Conservation (phyloP, 345 rosid genomes). For the Citrus sp. region DNA sequence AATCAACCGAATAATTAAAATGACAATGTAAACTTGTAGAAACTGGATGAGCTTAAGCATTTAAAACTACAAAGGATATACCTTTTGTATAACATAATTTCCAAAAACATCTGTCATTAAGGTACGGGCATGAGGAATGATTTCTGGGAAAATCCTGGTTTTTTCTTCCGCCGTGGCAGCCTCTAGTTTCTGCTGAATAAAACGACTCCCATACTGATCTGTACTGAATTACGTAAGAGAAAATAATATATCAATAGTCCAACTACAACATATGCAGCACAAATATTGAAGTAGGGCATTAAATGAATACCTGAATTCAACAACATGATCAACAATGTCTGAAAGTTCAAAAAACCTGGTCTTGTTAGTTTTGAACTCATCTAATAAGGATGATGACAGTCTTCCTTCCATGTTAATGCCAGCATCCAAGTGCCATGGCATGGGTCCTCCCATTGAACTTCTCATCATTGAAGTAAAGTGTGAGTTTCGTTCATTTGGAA, state of each 20-base stretch:
- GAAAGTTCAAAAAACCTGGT: slow-evolving; percentile 67
- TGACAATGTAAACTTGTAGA: slow-evolving; percentile 3
- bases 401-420: slow-evolving; percentile 51
- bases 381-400: slow-evolving; percentile 54
- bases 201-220: slow-evolving; percentile 97
- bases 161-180: slow-evolving; percentile 73
- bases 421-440: slow-evolving; percentile 53
- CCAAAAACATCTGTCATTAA: slow-evolving; percentile 99
- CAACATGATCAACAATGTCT: slow-evolving; percentile 69
- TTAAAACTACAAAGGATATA: slow-evolving; percentile 20
- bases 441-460: slow-evolving; percentile 47
- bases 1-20: slow-evolving; percentile 22
- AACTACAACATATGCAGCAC: slow-evolving; percentile 3
- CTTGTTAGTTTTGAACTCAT: slow-evolving; percentile 86
- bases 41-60: not conserved
- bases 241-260: slow-evolving; percentile 12
- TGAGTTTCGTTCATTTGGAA: slow-evolving; percentile 48
- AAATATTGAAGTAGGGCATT: slow-evolving; percentile 12
- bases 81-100: slow-evolving; percentile 95
- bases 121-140: slow-evolving; percentile 71
- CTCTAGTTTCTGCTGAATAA: slow-evolving; percentile 97
- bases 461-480: slow-evolving; percentile 56
- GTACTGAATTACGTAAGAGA: slow-evolving; percentile 48
- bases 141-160: slow-evolving; percentile 73
- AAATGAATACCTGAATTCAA: slow-evolving; percentile 73